phyloP scores from a whole-genome alignment of 1,284 basidiomycete genomes.

The Cutaneotrichosporon spelunceum region DNA sequence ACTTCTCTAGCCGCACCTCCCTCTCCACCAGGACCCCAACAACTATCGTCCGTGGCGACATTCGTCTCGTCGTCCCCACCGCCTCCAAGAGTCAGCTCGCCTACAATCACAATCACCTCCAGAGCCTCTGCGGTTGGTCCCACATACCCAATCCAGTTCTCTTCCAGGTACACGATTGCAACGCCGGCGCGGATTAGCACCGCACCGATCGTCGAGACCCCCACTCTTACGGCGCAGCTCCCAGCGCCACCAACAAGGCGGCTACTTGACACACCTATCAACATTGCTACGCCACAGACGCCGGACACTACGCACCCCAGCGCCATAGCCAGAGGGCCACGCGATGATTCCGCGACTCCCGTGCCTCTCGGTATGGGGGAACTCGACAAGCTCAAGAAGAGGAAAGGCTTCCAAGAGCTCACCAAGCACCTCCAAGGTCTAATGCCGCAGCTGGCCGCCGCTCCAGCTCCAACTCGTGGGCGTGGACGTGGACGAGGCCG shows the following conservation, averaged over 20 bases:
- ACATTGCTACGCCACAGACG: conserved; percentile 15
- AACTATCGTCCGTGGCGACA: neutral
- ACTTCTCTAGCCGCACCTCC: neutral
- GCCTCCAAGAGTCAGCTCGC: neutral
- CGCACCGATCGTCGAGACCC: conserved; percentile 17
- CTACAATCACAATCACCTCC: neutral
- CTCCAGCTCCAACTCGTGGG: neutral
- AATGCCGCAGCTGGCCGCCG: conserved; percentile 15
- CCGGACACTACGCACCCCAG: neutral
- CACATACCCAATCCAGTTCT: neutral
- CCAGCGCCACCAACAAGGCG: neutral
- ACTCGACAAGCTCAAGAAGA: conserved; percentile 21
- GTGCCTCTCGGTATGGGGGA: conserved; percentile 29
- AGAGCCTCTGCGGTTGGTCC: neutral
- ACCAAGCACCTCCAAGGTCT: conserved; percentile 34
- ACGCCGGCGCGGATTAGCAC: neutral
- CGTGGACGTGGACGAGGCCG: conserved; percentile 12
- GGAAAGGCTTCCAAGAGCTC: conserved; percentile 30
- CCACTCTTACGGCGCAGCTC: conserved; percentile 7
- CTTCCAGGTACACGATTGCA: neutral
- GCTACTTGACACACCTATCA: conserved; percentile 11
- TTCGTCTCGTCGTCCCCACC: neutral
- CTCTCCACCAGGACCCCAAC: neutral
- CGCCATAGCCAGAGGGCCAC: conserved; percentile 24
- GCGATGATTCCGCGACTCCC: conserved; percentile 35